Percentiles rank a stretch among this genome's conserved stretches.
These are phyloP conservation scores for Paxillus involutus DNA, from an alignment of 768 basidiomycete species.

Conservation along the genomic window DNA sequence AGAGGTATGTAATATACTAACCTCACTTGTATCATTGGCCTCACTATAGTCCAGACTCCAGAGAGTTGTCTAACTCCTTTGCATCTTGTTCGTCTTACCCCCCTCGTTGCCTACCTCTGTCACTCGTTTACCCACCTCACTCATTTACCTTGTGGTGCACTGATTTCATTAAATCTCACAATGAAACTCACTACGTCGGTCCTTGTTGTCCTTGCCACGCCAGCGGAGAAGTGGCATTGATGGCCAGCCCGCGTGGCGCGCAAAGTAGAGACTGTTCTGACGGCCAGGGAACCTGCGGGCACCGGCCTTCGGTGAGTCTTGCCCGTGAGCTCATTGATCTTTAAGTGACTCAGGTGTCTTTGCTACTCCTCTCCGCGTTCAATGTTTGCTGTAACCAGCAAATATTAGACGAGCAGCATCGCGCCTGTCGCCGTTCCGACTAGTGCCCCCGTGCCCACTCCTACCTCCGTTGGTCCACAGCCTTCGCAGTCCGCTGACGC, in stretches of 20 bases:
- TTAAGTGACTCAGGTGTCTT: neutral
- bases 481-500: neutral
- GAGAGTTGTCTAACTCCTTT: neutral
- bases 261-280: constrained; percentile 16
- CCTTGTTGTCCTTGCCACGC: constrained; percentile 35
- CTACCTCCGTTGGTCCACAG: neutral
- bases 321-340: neutral
- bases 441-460: neutral
- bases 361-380: neutral
- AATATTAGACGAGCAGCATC: too few species aligned
- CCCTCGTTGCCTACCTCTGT: neutral
- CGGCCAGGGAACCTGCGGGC: neutral
- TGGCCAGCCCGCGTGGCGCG: constrained; percentile 31
- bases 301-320: neutral
- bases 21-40: too few species aligned
- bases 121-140: constrained; percentile 9
- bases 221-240: constrained; percentile 1
- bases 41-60: too few species aligned
- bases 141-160: constrained; percentile 8
- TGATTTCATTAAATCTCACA: constrained; percentile 9
- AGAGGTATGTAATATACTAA: too few species aligned
- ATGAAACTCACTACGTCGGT: constrained; percentile 48
- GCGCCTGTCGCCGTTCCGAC: neutral
- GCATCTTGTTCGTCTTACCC: neutral
- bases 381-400: too few species aligned